Conservation (phyloP, 345 rosid species). For the Bruguiera gymnorhiza region DNA sequence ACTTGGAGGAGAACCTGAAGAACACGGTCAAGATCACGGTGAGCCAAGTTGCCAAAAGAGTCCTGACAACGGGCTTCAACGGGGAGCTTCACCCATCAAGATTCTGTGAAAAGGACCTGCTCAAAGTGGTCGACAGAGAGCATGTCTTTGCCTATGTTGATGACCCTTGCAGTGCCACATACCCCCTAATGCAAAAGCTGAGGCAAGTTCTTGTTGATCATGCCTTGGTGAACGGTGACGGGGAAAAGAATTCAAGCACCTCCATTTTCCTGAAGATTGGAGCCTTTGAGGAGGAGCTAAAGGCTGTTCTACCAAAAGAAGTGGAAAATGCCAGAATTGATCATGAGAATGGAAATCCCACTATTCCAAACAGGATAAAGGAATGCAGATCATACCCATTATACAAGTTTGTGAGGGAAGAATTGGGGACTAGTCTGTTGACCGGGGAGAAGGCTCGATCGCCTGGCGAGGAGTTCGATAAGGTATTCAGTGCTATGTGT, state of each 20-base stretch:
- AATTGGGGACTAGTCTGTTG: conserved; percentile 19
- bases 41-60: conserved; percentile 26
- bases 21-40: conserved; percentile 24
- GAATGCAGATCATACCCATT: conserved; percentile 36
- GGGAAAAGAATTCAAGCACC: conserved; percentile 19
- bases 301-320: conserved; percentile 25
- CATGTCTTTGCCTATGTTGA: conserved; percentile 24
- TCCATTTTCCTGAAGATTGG: conserved; percentile 27
- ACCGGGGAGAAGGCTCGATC: conserved; percentile 26
- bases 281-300: conserved; percentile 25
- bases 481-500: conserved; percentile 30
- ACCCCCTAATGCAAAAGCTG: conserved; percentile 29
- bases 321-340: conserved; percentile 26
- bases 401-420: conserved; percentile 35
- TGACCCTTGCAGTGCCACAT: conserved; percentile 31
- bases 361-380: conserved; percentile 23
- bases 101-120: conserved; percentile 31
- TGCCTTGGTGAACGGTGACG: conserved; percentile 23
- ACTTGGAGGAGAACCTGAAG: conserved; percentile 32
- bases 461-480: conserved; percentile 31
- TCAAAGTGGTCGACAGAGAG: conserved; percentile 27
- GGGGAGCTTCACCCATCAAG: conserved; percentile 36
- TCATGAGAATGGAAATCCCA: conserved; percentile 19
- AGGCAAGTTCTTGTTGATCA: conserved; percentile 37
- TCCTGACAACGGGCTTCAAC: conserved; percentile 19